Evolutionary conservation across 2,329 filamentous ascomycete species (phyloP).

Genomic region (Boeremia exigua): DNA sequence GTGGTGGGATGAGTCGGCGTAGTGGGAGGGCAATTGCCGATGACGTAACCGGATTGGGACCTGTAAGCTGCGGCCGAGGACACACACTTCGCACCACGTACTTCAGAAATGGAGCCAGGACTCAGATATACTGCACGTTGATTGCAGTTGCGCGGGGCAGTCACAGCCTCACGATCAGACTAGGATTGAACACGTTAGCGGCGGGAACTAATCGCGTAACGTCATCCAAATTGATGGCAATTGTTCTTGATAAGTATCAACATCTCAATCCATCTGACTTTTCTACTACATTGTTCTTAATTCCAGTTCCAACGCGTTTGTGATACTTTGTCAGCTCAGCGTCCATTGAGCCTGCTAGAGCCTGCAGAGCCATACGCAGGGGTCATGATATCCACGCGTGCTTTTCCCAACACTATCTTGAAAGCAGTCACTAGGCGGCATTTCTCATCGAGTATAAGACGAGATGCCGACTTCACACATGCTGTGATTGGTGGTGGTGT

Average conservation of each 20-base stretch:
- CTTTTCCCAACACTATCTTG: constrained; percentile 3
- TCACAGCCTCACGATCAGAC: neutral
- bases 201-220: constrained; percentile 15
- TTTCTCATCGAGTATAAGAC: constrained; percentile 38
- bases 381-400: constrained; percentile 23
- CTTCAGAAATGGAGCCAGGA: too few relatives aligned
- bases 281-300: neutral
- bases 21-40: constrained; percentile 2
- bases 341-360: neutral
- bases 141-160: neutral
- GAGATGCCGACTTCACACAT: constrained; percentile 66
- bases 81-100: neutral
- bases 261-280: neutral
- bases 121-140: neutral
- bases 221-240: constrained; percentile 6
- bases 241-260: constrained; percentile 5
- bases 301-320: neutral
- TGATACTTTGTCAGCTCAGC: neutral
- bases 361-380: neutral
- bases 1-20: constrained; percentile 12
- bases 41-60: constrained; percentile 11
- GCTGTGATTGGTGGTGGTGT: constrained; percentile 73
- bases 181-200: constrained; percentile 7
- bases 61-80: neutral
- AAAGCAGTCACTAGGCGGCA: constrained; percentile 1